These are phyloP conservation scores for Candida berthetii DNA, from an alignment of 805 yeast genomes.

Conservation along the genomic window DNA sequence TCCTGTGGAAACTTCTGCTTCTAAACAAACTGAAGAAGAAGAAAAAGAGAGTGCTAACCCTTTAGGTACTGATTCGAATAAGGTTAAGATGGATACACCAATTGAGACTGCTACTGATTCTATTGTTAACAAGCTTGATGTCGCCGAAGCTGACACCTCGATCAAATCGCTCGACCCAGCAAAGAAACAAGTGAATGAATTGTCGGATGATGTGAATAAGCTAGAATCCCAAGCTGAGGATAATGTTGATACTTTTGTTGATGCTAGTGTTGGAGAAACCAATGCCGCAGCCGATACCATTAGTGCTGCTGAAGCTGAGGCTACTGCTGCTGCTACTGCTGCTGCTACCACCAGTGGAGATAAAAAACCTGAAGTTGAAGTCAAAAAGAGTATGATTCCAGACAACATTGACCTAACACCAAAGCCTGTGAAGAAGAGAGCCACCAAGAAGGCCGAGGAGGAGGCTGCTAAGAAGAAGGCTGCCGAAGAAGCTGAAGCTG, in stretches of 20 bases:
- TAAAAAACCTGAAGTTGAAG: too few relatives aligned
- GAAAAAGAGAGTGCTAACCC: neutral
- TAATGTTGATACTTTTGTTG: neutral
- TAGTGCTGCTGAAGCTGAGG: neutral
- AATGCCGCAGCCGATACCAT: too few relatives aligned
- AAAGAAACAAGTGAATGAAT: too few relatives aligned
- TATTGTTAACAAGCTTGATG: too few relatives aligned
- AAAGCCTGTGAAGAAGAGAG: neutral
- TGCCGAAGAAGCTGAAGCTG: neutral
- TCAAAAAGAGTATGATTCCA: neutral
- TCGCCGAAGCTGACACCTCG: too few relatives aligned
- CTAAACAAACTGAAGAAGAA: slow-evolving; percentile 2
- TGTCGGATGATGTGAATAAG: too few relatives aligned
- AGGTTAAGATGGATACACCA: too few relatives aligned
- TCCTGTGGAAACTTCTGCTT: neutral
- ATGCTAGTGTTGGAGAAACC: too few relatives aligned
- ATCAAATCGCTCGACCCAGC: too few relatives aligned
- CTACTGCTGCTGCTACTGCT: neutral
- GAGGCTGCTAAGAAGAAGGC: neutral
- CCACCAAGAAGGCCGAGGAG: neutral
- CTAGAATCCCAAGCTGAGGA: neutral
- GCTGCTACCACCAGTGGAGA: neutral
- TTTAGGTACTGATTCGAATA: neutral
- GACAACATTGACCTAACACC: neutral
- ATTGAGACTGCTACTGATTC: neutral